Evolutionary conservation across 345 rosid genomes (phyloP), one percentile per base, ranked within the genome.

Genomic region (Microcos paniculata): DNA sequence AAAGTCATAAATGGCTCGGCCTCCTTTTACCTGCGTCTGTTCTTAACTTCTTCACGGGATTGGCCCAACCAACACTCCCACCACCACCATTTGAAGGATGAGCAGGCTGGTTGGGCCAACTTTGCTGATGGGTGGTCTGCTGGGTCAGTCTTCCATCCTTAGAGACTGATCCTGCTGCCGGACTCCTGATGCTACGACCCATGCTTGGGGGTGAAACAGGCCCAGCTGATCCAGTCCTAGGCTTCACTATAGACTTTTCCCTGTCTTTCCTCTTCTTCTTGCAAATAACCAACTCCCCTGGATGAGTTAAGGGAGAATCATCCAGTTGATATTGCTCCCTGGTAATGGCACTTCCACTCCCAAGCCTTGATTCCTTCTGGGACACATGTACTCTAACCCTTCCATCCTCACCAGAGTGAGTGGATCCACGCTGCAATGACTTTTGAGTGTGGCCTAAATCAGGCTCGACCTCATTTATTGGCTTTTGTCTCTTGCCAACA

Each of bases 191-290:
- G 63, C 82, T 86, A 48, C 92, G 98, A 76, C 87, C 82, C 78
- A 89, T 77, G 79, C 87, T 82, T 10, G 91, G 92, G 24, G 98
- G 98, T 46, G 98, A 96, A 35, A 87, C 92, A 4, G 97, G 97
- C 30, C 89, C 91, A 65, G 88, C 78, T 61, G 94, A 84, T 65
- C 91, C 92, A 18, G 90, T 64, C 86, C 96, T 80, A 16, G 90
- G 71, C 86, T 84, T 93, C 52, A 74, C 87, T 13, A 64, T 71
- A 9, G 88, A 85, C 83, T 96, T 93, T 81, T 96, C 99, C 76
- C 99, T 67, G 81, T 96, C 99, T 85, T 90, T 94, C 87, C 99
- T 96, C 85, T 91, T 96, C 88, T 96, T 96, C 90, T 96, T 96
- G 95, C 98, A 92, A 79, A 91, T 89, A 62, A 96, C 94, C 84